Percentiles rank a stretch among this genome's conserved stretches.
These are phyloP conservation scores for Fulvia fulva DNA, from an alignment of 2,329 filamentous ascomycete genomes.

Conservation along the genomic window DNA sequence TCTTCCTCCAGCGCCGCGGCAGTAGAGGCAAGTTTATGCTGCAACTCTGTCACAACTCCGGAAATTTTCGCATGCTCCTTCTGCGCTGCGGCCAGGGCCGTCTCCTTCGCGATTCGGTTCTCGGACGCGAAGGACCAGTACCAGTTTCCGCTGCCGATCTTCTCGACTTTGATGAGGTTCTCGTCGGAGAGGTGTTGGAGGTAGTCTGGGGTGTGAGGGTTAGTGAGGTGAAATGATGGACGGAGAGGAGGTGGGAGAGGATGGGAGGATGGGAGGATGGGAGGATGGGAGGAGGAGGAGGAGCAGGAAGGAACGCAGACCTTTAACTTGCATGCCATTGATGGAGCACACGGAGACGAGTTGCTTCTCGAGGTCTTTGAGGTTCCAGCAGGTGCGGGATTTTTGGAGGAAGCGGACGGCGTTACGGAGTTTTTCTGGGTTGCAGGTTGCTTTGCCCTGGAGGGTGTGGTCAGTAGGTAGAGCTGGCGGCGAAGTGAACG, in stretches of 20 bases:
- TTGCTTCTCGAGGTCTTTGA: constrained; percentile 65
- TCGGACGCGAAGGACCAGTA: constrained; percentile 65
- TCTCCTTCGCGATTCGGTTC: constrained; percentile 48
- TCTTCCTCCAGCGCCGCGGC: constrained; percentile 38
- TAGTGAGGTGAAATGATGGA: not conserved
- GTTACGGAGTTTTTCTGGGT: constrained; percentile 54
- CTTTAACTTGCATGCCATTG: constrained; percentile 55
- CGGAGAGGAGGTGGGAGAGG: not conserved
- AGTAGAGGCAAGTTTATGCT: constrained; percentile 38
- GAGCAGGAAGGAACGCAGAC: constrained; percentile 5
- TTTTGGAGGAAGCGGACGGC: constrained; percentile 59
- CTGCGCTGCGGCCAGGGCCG: constrained; percentile 35
- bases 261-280: not conserved
- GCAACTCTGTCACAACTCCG: constrained; percentile 36
- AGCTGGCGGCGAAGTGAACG: not conserved
- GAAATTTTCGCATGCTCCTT: constrained; percentile 38
- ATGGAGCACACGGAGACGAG: constrained; percentile 60
- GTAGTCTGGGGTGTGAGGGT: constrained; percentile 49
- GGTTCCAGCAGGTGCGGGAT: constrained; percentile 58
- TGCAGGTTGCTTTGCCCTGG: constrained; percentile 55
- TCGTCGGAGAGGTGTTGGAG: constrained; percentile 61
- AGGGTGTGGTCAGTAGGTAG: constrained; percentile 3
- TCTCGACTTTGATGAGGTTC: constrained; percentile 60
- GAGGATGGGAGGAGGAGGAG: not conserved
- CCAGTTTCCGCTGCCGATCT: constrained; percentile 69